Evolutionary conservation across 495 filamentous ascomycete species (phyloP), one percentile per base, ranked within the genome.

Genomic region (Xylaria telfairii): DNA sequence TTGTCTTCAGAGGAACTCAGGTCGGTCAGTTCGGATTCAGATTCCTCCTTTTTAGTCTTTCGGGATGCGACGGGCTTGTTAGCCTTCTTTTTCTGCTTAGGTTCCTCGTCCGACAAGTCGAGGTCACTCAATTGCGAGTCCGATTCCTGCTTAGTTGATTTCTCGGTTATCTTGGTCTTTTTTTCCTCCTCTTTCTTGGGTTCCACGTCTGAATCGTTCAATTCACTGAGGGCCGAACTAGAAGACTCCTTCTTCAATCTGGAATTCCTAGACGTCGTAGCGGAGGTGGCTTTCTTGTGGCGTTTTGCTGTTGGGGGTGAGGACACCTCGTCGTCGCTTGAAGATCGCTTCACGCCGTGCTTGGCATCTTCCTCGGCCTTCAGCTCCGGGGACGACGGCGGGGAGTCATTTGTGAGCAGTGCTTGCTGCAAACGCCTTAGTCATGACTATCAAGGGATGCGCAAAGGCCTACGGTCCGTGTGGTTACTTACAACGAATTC

Each of bases 401-500:
- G 28, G 17, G 69, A 42, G 9, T 71, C 70, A 10, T 76, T 73
- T 46, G 68, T 66, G 39, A 72, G 5, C 30, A 78, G 37, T 57
- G 69, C 24, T 13, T 75, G 70, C 73, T 79, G 70, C 12, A 67
- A 57, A 54, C 21, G 49, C 72, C 26, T 74, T 70, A 70, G 75
- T 21, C 8, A 68, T 26, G 34, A 28, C 9, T 37, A 30, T 32
- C 53, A 41, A 69, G 62, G 46, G 13, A 65, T 54, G 34, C 28
- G 71, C 63, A 59, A 81, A 74, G 73, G 81, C 41, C 65, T 15
- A 65, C 39, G 39, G 60, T 59, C 24, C n/a, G n/a, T n/a, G 21
- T 56, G 13, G 34, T 71, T 59, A 83, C 89, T 75, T 84, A 97
- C 95, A 65, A 92, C 87, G 78, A 89, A 87, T 19, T 87, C 83